Base-by-base conservation (phyloP, 495 filamentous ascomycete genomes). In the Penicillium roqueforti region DNA sequence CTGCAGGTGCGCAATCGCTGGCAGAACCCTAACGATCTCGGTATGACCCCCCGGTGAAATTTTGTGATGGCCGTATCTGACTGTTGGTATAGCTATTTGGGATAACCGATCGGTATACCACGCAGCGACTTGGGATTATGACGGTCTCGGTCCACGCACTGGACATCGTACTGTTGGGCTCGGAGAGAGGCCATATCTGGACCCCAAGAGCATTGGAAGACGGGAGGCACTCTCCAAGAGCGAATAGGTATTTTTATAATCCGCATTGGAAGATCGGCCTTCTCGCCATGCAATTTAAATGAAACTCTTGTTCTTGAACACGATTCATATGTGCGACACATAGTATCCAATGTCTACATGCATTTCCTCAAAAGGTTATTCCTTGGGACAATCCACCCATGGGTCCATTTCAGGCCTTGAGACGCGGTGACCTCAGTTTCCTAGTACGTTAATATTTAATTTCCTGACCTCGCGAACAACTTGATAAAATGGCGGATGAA, bases 81-180 rank as follows among this genome's bases (percentile, higher is more conserved):
- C 18, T 11, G 9, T 48, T 16, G 0, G 10, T 19, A n/a, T 50
- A 71, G 87, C 88, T 0, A 89, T 92, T 57, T 92, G 88, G 88
- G 88, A 91, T 64, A 91, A 91, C 56, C 70, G 87, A 7, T 81
- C 77, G 34, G 78, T 80, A 1, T 89, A 83, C 65, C 87, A 91
- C 58, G 77, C 80, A 4, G 86, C 87, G 0, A 91, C 87, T 2
- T 83, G 76, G 40, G 88, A 91, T 63, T 88, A 84, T 67, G 75
- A 76, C 5, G 79, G 70, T 0, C 62, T 84, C 34, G 87, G 83
- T 3, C 51, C 63, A 6, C 66, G 87, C 41, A 75, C 75, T 28
- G 86, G 87, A 0, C 76, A 83, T 41, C 68, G 87, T 4, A 81
- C 77, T 16, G 83, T 87, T 6, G 81, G 84, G 34, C 54, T 89